Base-by-base conservation (phyloP, 768 basidiomycete genomes). In the Tylopilus cervinicoccineus region DNA sequence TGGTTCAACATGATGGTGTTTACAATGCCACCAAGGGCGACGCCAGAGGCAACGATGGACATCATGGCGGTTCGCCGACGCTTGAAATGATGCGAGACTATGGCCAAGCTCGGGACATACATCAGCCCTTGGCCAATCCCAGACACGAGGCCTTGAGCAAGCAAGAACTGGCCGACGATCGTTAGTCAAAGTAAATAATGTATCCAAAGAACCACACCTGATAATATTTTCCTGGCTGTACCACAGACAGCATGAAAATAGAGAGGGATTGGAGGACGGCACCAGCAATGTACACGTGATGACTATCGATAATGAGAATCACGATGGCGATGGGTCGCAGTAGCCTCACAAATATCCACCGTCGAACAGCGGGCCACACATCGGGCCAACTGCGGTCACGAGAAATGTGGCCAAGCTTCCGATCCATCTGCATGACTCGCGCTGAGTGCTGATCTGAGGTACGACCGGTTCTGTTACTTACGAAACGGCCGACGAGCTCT, bases 1-100 rank as follows among this genome's bases (percentile, higher is more conserved):
- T 71, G 63, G 59, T 86, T 85, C 24, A 87, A 65, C 71, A 84
- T 76, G 52, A 83, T 79, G 1, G 82, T 79, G 46, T 83, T 76
- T 13, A 78, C 54, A 19, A 79, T 65, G 6, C 77, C 79, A 8
- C 84, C 83, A 3, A 81, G 59, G 3, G 78, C 72, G 28, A 75
- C 70, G 20, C 76, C 76, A 24, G 77, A 76, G 24, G 74, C 31
- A 6, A 68, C 69, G 36, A 80, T 57, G 9, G 77, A 75, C 55
- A 76, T 73, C 6, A 75, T 74, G 5, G 74, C 52, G 4, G 73
- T 60, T 22, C 76, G 65, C 13, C 67, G 62, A 39, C 60, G 62
- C 26, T 59, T 58, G 61, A 80, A 81, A 53, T 74, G 70, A 28
- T 76, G 77, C 5, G 73, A 69, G 8, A 76, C 55, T 19, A 78